Conservation (phyloP, 73 alveolate genomes). For the Paramecium pentaurelia region DNA sequence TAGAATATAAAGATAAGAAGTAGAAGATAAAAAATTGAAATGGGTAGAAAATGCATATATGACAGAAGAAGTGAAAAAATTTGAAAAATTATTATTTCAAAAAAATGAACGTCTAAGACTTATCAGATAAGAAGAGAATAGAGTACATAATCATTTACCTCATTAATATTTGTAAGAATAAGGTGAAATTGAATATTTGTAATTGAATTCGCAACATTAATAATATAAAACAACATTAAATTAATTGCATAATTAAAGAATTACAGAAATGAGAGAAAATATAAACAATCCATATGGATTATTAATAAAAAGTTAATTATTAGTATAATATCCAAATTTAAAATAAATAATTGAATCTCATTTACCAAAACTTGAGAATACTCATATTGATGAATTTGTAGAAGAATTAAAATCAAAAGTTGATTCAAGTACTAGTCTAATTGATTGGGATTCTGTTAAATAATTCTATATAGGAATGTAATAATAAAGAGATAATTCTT, state of each 20-base stretch:
- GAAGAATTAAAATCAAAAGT: neutral
- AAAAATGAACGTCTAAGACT: neutral
- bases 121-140: neutral
- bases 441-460: conserved; percentile 9
- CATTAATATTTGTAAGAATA: neutral
- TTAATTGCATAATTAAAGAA: neutral
- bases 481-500: neutral
- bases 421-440: neutral
- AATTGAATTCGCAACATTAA: neutral
- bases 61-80: neutral
- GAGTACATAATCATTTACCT: neutral
- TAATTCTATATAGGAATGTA: neutral
- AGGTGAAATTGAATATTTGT: neutral
- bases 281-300: neutral
- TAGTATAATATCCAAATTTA: neutral
- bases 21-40: neutral
- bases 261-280: neutral
- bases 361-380: neutral
- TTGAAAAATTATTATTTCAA: neutral
- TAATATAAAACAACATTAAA: neutral
- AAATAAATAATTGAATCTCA: neutral
- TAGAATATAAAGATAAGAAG: neutral
- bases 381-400: neutral
- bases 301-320: neutral
- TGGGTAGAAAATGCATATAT: neutral